Evolutionary conservation across 805 yeast species (phyloP), one percentile per base, ranked within the genome.

Genomic region (Ogataea nitratoaversa): DNA sequence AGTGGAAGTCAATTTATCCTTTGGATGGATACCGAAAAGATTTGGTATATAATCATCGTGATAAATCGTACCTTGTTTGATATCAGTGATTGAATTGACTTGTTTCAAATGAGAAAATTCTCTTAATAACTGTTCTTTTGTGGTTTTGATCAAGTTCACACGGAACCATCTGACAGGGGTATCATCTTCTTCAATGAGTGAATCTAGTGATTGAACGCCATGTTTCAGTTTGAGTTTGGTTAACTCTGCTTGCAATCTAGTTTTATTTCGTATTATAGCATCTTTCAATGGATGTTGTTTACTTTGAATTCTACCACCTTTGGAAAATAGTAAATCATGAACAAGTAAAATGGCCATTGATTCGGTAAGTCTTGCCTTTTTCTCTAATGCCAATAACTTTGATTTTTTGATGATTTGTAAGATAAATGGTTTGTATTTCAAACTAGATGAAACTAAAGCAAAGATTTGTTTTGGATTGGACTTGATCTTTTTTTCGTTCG

Each of bases 211-310:
- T 37, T 70, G 70, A 8, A 84, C 88, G 41, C 81, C 82, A 49
- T 81, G 73, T 50, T 81, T 83, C 50, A 93, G 57, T 55, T 87
- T 86, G 54, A 88, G 66, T 54, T 84, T 86, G 18, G 78, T 84
- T 42, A 84, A 68, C 57, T 93, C 98, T 2, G 95, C 90, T 42
- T 78, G 79, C 36, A 91, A 66, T 50, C 98, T 68, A 0, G 95
- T 81, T 60, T 84, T 86, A 59, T 89, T 83, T 43, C 78, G 72
- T 41, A 93, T 65, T 4, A 93, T 70, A 11, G 85, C 83, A 36
- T 85, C 93, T 56, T 93, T 93, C 42, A 88, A 71, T 0, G 91
- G 85, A 46, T 83, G 88, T 53, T 89, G 90, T 6, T 95, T 95
- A 71, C 88, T 82, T 57, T 88, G 95, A 43, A 91, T 83, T 46